Evolutionary conservation across 2,329 filamentous ascomycete genomes (phyloP).

Genomic region (Paradendryphiella salina): DNA sequence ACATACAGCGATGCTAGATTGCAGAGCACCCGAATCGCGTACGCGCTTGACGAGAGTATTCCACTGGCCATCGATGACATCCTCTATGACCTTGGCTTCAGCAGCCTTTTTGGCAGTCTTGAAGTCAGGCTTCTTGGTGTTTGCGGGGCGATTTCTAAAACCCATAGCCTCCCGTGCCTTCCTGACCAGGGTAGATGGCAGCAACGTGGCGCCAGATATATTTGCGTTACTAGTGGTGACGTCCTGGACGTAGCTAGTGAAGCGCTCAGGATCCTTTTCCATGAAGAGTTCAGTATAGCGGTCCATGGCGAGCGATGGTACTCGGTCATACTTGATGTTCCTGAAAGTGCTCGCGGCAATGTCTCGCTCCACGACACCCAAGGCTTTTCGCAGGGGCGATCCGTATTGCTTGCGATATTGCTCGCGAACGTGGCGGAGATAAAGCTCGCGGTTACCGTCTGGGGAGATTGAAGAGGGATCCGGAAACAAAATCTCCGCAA

Average conservation of each 20-base stretch:
- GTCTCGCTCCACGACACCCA: conserved; percentile 59
- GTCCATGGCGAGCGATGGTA: conserved; percentile 62
- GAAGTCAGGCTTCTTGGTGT: neutral
- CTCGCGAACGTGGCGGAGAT: conserved; percentile 60
- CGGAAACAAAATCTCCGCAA: conserved; percentile 60
- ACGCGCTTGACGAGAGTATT: conserved; percentile 61
- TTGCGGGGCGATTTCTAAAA: neutral
- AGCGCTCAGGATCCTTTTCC: conserved; percentile 56
- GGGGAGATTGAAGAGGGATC: conserved; percentile 38
- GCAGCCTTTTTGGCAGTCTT: conserved; percentile 12
- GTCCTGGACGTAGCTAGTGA: conserved; percentile 54
- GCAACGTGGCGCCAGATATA: conserved; percentile 61
- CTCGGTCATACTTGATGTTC: conserved; percentile 60
- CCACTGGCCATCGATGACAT: conserved; percentile 59
- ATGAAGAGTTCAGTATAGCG: conserved; percentile 56
- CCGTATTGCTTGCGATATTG: conserved; percentile 55
- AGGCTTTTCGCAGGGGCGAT: conserved; percentile 57
- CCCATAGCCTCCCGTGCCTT: conserved; percentile 16
- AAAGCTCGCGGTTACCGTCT: conserved; percentile 52
- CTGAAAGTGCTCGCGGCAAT: conserved; percentile 53
- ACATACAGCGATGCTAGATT: conserved; percentile 60
- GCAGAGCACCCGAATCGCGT: conserved; percentile 58
- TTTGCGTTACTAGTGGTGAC: conserved; percentile 54
- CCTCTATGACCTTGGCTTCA: conserved; percentile 33
- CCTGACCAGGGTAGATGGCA: conserved; percentile 57